Evolutionary conservation across 2,329 filamentous ascomycete species (phyloP).

Genomic region (Aspergillus pseudoviridinutans): DNA sequence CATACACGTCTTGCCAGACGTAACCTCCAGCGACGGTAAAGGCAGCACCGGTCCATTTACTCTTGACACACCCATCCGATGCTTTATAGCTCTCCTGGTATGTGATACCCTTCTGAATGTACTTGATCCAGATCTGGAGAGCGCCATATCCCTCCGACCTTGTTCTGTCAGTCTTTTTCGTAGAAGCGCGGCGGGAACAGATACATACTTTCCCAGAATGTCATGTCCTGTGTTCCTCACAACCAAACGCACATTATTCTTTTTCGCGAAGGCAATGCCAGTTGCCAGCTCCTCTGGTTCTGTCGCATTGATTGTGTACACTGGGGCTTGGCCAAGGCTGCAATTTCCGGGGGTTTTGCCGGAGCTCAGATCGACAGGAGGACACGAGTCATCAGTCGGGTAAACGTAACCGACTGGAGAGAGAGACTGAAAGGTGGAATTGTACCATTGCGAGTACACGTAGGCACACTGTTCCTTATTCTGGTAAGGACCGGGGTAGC

Average conservation of each 20-base stretch:
- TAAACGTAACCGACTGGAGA: slow-evolving; percentile 26
- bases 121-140: slow-evolving; percentile 28
- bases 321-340: slow-evolving; percentile 22
- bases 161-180: not conserved
- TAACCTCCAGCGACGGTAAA: slow-evolving; percentile 28
- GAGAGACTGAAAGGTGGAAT: slow-evolving; percentile 23
- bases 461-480: slow-evolving; percentile 21
- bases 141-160: slow-evolving; percentile 28
- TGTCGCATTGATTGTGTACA: slow-evolving; percentile 27
- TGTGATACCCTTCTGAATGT: slow-evolving; percentile 25
- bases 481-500: slow-evolving; percentile 29
- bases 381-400: slow-evolving; percentile 24
- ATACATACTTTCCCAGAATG: slow-evolving; percentile 11
- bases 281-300: slow-evolving; percentile 20
- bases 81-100: slow-evolving; percentile 23
- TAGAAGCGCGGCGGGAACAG: not conserved
- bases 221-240: slow-evolving; percentile 42
- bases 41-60: slow-evolving; percentile 30
- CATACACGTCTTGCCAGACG: slow-evolving; percentile 22
- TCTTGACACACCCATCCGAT: slow-evolving; percentile 29
- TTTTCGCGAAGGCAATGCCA: slow-evolving; percentile 40
- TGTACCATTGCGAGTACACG: slow-evolving; percentile 21
- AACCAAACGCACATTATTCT: slow-evolving; percentile 50
- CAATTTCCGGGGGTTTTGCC: slow-evolving; percentile 21
- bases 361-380: slow-evolving; percentile 19